Conservation (phyloP, 2,329 filamentous ascomycete species). For the Fusarium sp. region DNA sequence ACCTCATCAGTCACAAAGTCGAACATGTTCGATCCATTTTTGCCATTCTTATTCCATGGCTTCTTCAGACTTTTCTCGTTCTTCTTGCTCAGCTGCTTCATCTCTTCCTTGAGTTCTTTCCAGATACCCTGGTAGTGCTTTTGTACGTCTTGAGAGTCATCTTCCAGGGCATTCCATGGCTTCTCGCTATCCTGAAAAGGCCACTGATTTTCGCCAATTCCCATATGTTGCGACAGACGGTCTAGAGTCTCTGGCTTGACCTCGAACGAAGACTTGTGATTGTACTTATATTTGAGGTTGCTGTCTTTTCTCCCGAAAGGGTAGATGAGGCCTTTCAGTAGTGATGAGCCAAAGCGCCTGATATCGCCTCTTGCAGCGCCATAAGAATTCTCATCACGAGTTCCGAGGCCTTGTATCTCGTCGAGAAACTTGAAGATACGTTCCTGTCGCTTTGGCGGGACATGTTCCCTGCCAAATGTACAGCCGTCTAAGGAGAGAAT, state of each 20-base stretch:
- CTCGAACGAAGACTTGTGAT: not conserved
- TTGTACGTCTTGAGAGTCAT: not conserved
- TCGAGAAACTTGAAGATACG: constrained; percentile 38
- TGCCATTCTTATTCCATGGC: not conserved
- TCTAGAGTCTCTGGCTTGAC: not conserved
- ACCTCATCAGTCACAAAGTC: not conserved
- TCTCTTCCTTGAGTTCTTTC: not conserved
- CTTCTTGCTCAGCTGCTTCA: not conserved
- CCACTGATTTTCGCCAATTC: constrained; percentile 19
- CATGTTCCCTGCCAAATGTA: not conserved
- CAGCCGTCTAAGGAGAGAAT: constrained; percentile 35
- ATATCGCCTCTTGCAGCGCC: constrained; percentile 39
- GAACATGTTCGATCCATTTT: not conserved
- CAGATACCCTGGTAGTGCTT: not conserved
- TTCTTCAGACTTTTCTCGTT: not conserved
- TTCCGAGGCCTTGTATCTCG: constrained; percentile 31
- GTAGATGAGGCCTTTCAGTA: constrained; percentile 27
- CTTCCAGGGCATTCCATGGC: not conserved
- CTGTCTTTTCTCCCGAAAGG: not conserved
- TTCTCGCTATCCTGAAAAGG: constrained; percentile 1
- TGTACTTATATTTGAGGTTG: not conserved
- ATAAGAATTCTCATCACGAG: not conserved
- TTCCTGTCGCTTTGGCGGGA: constrained; percentile 24
- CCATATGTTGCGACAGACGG: constrained; percentile 21
- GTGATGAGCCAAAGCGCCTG: constrained; percentile 41